phyloP scores from a whole-genome alignment of 2,329 filamentous ascomycete species.

The Amylocarpus encephaloides region DNA sequence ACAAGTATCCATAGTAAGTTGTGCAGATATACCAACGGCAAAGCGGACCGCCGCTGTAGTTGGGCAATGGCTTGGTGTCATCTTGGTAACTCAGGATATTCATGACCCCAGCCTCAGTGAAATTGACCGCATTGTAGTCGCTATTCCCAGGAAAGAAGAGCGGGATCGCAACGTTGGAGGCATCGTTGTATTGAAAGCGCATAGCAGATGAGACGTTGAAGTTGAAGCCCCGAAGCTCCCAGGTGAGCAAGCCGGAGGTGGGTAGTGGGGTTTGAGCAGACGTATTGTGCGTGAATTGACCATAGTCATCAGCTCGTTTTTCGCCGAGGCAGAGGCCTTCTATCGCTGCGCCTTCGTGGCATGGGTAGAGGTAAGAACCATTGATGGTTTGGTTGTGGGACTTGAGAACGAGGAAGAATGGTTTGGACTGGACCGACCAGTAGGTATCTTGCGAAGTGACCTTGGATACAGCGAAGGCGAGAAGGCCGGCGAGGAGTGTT shows the following conservation, averaged over 20 bases:
- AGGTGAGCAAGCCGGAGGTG: slow-evolving; percentile 21
- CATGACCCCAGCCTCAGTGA: slow-evolving; percentile 35
- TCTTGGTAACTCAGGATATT: slow-evolving; percentile 36
- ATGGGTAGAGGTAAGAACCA: slow-evolving; percentile 35
- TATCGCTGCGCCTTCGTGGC: slow-evolving; percentile 43
- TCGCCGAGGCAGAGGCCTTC: slow-evolving; percentile 38
- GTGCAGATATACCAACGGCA: slow-evolving; percentile 40
- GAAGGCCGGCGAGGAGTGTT: slow-evolving; percentile 15
- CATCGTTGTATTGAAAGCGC: slow-evolving; percentile 32
- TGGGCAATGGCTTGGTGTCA: slow-evolving; percentile 34
- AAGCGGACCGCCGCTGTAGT: slow-evolving; percentile 15
- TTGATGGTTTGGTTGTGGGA: slow-evolving; percentile 35
- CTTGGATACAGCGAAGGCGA: slow-evolving; percentile 17
- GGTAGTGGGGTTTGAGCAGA: slow-evolving; percentile 13
- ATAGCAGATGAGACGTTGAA: slow-evolving; percentile 33
- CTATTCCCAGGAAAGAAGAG: slow-evolving; percentile 31
- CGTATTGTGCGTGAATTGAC: slow-evolving; percentile 28
- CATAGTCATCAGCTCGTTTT: slow-evolving; percentile 10
- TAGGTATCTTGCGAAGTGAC: slow-evolving; percentile 20
- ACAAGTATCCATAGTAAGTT: slow-evolving; percentile 38
- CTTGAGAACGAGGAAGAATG: slow-evolving; percentile 38
- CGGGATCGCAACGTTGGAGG: slow-evolving; percentile 37
- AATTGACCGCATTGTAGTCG: slow-evolving; percentile 31
- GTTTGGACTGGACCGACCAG: slow-evolving; percentile 34
- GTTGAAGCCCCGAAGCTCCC: slow-evolving; percentile 17